A percentile compares a stretch with the other conserved stretches of the same genome.
These are phyloP conservation scores for Solanum hybrid DNA, from an alignment of 305 asterid species.

Conservation along the genomic window DNA sequence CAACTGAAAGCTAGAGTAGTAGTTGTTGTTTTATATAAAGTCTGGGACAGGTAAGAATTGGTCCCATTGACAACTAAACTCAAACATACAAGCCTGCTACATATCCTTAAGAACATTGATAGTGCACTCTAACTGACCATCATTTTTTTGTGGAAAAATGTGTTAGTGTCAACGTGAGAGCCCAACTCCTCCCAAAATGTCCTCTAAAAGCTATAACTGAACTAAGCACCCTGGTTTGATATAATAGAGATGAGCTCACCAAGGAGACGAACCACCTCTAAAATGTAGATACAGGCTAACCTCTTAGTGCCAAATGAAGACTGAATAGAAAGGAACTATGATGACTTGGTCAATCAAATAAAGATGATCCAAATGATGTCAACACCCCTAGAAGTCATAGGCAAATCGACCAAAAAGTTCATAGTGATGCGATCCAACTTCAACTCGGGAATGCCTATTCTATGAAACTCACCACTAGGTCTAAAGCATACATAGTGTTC, in stretches of 20 bases:
- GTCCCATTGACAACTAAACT: not conserved
- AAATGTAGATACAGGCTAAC: not conserved
- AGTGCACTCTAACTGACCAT: not conserved
- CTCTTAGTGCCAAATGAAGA: not conserved
- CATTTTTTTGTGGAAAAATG: no score
- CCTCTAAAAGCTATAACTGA: not conserved
- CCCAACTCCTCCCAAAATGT: not conserved
- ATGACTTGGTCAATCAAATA: not conserved
- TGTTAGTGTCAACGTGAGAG: not conserved
- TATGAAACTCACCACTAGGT: not conserved
- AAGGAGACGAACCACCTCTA: not conserved
- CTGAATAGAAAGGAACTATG: no score
- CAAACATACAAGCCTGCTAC: not conserved
- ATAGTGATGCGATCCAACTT: not conserved
- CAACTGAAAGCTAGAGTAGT: not conserved
- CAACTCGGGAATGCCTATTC: not conserved
- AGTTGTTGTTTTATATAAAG: not conserved
- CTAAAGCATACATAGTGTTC: no score
- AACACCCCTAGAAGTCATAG: not conserved
- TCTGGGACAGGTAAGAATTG: not conserved
- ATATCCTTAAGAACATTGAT: no score
- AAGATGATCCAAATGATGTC: not conserved
- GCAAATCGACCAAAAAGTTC: not conserved
- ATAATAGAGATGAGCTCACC: not conserved
- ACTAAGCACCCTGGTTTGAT: not conserved